Conservation (phyloP, 805 yeast species). For the Metschnikowia anglica region DNA sequence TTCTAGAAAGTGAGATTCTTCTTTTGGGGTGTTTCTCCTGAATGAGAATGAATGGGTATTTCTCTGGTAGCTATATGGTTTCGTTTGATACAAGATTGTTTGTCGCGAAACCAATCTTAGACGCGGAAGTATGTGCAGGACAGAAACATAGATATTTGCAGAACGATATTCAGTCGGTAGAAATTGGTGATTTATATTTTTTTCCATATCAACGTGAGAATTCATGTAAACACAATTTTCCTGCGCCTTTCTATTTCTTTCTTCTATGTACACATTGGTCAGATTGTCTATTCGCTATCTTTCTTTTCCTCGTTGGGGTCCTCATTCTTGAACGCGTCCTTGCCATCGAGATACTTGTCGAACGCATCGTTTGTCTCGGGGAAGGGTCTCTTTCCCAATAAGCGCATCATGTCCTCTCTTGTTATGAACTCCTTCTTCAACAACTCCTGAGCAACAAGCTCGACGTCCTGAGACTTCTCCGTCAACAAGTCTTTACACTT, state of each 20-base stretch:
- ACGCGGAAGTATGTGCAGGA: conserved; percentile 1
- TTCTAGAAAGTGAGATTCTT: background rate
- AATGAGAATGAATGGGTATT: too few relatives aligned
- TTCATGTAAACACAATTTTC: too few relatives aligned
- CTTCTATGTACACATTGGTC: conserved; percentile 11
- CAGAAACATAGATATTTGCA: background rate
- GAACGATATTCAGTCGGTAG: background rate
- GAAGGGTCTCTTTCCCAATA: conserved; percentile 90
- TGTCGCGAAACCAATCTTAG: background rate
- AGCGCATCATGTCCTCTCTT: conserved; percentile 87
- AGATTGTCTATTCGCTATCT: conserved; percentile 25
- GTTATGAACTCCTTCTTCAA: conserved; percentile 86
- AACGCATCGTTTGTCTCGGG: conserved; percentile 89
- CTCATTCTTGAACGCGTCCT: conserved; percentile 42
- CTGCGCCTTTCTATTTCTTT: too few relatives aligned
- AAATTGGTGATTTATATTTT: background rate
- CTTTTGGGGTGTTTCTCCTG: background rate
- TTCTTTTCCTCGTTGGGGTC: conserved; percentile 25
- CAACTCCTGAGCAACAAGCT: conserved; percentile 82
- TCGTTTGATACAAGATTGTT: background rate
- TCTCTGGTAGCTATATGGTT: too few relatives aligned
- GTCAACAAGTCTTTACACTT: conserved; percentile 59
- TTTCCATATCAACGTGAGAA: too few relatives aligned
- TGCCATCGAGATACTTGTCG: conserved; percentile 63
- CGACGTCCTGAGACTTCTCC: conserved; percentile 74